Percentiles rank a stretch among this genome's conserved stretches.
These are phyloP conservation scores for Sungouiozyma intestinalis DNA, from an alignment of 805 yeast species.

Conservation along the genomic window DNA sequence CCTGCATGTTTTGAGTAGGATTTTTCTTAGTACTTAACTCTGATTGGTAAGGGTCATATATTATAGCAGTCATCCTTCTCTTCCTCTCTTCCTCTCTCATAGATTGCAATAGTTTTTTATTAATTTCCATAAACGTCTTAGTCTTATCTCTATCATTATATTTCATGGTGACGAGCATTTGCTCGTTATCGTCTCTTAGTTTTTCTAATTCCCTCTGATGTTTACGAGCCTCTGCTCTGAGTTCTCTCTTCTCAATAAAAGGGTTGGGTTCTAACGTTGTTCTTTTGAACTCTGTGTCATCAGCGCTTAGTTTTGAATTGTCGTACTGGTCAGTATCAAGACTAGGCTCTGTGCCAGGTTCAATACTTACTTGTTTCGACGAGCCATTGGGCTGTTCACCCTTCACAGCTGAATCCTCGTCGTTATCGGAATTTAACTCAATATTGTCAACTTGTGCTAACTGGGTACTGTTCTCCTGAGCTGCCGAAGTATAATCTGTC, in stretches of 20 bases:
- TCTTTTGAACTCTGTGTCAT: not conserved
- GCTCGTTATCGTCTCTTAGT: slow-evolving; percentile 25
- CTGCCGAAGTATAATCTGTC: slow-evolving; percentile 65
- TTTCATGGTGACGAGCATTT: slow-evolving; percentile 27
- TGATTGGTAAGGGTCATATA: slow-evolving; percentile 5
- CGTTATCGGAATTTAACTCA: slow-evolving; percentile 27
- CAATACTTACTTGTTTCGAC: not conserved
- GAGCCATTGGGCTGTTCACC: too few species aligned
- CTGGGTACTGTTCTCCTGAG: slow-evolving; percentile 43
- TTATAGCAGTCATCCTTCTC: slow-evolving; percentile 20
- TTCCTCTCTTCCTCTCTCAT: slow-evolving; percentile 27
- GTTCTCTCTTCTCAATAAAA: not conserved
- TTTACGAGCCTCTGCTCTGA: slow-evolving; percentile 1
- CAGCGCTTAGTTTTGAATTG: not conserved
- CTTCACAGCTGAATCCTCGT: slow-evolving; percentile 3
- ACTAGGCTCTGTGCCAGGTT: not conserved
- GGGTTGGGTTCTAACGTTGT: not conserved
- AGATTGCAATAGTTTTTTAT: slow-evolving; percentile 24
- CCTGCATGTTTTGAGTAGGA: not conserved
- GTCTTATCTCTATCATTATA: slow-evolving; percentile 27
- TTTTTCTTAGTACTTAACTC: not conserved
- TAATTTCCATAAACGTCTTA: slow-evolving; percentile 26
- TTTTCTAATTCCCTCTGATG: slow-evolving; percentile 25
- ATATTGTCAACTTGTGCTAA: slow-evolving; percentile 47
- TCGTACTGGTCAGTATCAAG: not conserved